phyloP scores from a whole-genome alignment of 176 grass and related monocot species.

The Saccharum officinarum region DNA sequence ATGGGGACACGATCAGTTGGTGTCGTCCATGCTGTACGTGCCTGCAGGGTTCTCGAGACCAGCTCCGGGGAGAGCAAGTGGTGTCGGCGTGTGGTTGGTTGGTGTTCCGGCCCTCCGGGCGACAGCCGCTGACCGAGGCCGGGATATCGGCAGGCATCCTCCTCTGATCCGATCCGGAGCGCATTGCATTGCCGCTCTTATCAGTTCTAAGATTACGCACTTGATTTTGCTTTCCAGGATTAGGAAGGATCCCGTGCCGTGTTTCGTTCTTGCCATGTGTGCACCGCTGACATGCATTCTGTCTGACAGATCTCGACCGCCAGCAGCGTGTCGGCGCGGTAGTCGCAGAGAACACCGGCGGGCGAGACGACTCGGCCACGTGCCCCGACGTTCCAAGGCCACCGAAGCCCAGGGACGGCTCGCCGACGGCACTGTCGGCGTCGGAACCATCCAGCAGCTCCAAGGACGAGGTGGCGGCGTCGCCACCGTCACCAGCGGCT shows the following conservation, averaged over 20 bases:
- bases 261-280: neutral
- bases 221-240: neutral
- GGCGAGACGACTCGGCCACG: neutral
- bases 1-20: neutral
- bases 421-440: conserved; percentile 2
- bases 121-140: neutral
- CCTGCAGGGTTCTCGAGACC: neutral
- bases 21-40: neutral
- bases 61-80: neutral
- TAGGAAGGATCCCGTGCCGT: neutral
- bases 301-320: conserved; percentile 50
- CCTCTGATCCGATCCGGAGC: neutral
- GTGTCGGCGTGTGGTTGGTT: neutral
- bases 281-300: neutral
- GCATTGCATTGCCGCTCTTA: neutral
- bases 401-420: conserved; percentile 22
- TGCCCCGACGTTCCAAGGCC: conserved; percentile 54
- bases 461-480: neutral
- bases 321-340: conserved; percentile 32
- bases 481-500: neutral
- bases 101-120: neutral
- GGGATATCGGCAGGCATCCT: neutral
- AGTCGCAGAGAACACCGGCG: conserved; percentile 6
- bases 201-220: neutral
- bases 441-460: neutral